Base-by-base conservation (phyloP, 2,329 filamentous ascomycete species). In the Fusarium bactridioides region DNA sequence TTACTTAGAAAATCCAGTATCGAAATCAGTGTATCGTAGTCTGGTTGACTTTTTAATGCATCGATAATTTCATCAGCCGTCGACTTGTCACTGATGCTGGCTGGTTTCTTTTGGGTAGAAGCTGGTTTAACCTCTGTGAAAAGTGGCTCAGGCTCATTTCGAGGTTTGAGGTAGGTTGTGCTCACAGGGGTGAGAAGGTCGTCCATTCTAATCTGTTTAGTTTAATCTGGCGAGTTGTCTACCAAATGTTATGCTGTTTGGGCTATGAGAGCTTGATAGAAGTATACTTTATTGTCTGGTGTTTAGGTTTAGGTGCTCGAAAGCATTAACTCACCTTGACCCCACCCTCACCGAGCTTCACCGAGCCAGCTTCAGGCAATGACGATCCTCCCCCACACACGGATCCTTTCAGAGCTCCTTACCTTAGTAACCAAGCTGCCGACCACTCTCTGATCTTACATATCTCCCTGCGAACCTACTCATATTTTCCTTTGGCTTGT, bases 21-120 rank as follows among this genome's bases (percentile, higher is more conserved):
- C 0, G 82, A 81, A 11, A 85, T 80, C 3, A 94, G 82, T 6
- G 84, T 83, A 15, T 89, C 85, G 71, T 90, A 87, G 75, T 88
- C 86, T 7, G 92, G 92, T 73, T 94, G 87, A 44, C 81, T 84
- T 69, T 86, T 90, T 18, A 94, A 81, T 6, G 84, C 82, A 44
- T 90, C 85, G n/a, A 93, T 80, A 15, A 86, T 88, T 67, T 90
- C 88, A 43, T 87, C 84, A 11, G 72, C 23, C 76, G 81, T 59
- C 78, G 84, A 41, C 59, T 78, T 61, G 43, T 64, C 55, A 16
- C 51, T 73, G 54, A 12, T 57, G 33, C 11, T 61, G 19, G 29
- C 63, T 23, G 15, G 27, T 37, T 50, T 55, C 23, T 60, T 53
- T 55, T 56, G 27, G 7, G 59, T 41, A 29, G 67, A 73, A 11